Base-by-base conservation (phyloP, 179 eudicot species). In the Spergularia azorica region DNA sequence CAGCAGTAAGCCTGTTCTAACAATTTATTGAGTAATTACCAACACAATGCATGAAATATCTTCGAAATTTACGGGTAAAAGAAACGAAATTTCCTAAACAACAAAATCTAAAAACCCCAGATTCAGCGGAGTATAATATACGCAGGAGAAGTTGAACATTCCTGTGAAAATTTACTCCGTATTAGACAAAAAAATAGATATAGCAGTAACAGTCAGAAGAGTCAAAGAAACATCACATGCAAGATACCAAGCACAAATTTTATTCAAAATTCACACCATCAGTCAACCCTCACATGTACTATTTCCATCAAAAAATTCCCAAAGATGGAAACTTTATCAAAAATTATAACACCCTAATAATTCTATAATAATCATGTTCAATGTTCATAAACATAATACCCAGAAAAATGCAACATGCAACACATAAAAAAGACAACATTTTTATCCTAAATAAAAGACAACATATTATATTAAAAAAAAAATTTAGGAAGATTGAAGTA, bases 321-420 rank as follows among this genome's bases (percentile, higher is more conserved):
- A 36, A 67, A 38, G 11, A 57, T 57, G 16, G 18, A 57, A 6
- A 57, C 2, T n/a, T 57, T 15, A 26, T 2, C 0, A 3, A 57
- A 18, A 60, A 60, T 60, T 20, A 18, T 60, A 2, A 60, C 9
- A 60, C 43, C 15, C 36, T 36, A 14, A 26, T 26, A 10, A 36
- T 26, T 32, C 11, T 12, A 4, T 32, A 26, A n/a, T n/a, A 52
- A 39, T 3, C 15, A 0, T 10, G n/a, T n/a, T n/a, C n/a, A 7
- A 55, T 52, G 3, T 18, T 63, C 3, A 50, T 74, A 52, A 63
- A 46, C 59, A 20, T 54, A 18, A 67, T 0, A 50, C 20, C 59
- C 48, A 55, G 41, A 26, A 65, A 72, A 43, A n/a, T 70, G n/a
- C 51, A 63, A 69, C 81, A 74, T 82, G 76, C 80, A 82, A 63